Evolutionary conservation across 805 yeast species (phyloP).

Genomic region (Candida hispaniensis): DNA sequence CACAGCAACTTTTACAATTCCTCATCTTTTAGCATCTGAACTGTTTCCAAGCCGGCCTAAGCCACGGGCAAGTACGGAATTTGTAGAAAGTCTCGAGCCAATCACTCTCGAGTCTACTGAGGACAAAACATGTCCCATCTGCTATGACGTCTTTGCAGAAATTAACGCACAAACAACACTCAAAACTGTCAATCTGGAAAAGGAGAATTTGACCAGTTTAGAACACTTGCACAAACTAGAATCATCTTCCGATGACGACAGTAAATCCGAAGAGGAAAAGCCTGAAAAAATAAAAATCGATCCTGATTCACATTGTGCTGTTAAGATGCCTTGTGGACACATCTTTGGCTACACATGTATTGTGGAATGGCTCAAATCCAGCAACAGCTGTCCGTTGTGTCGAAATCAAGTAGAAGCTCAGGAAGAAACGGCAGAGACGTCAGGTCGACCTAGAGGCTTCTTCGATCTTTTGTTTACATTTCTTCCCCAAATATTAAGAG

Average conservation of each 20-base stretch:
- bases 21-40: slow-evolving; percentile 1
- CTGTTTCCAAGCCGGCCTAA: background rate
- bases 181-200: background rate
- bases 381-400: slow-evolving; percentile 80
- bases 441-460: slow-evolving; percentile 19
- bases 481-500: slow-evolving; percentile 17
- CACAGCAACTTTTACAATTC: slow-evolving; percentile 12
- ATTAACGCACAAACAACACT: slow-evolving; percentile 6
- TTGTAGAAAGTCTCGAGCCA: slow-evolving; percentile 5
- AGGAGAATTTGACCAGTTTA: background rate
- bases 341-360: slow-evolving; percentile 79
- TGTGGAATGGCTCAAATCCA: slow-evolving; percentile 66
- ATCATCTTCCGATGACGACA: background rate
- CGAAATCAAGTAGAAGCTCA: slow-evolving; percentile 43
- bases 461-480: slow-evolving; percentile 20
- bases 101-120: slow-evolving; percentile 2
- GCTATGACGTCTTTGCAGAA: slow-evolving; percentile 10
- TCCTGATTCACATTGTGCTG: slow-evolving; percentile 45
- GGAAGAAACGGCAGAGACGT: slow-evolving; percentile 21
- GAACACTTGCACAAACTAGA: background rate
- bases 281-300: background rate
- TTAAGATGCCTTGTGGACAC: slow-evolving; percentile 76
- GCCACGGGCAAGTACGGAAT: slow-evolving; percentile 7
- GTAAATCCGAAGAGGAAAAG: background rate
- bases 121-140: slow-evolving; percentile 5